These are phyloP conservation scores for Oehlia diaphana DNA, from an alignment of 192 early-diverging fungal genomes.

Conservation along the genomic window DNA sequence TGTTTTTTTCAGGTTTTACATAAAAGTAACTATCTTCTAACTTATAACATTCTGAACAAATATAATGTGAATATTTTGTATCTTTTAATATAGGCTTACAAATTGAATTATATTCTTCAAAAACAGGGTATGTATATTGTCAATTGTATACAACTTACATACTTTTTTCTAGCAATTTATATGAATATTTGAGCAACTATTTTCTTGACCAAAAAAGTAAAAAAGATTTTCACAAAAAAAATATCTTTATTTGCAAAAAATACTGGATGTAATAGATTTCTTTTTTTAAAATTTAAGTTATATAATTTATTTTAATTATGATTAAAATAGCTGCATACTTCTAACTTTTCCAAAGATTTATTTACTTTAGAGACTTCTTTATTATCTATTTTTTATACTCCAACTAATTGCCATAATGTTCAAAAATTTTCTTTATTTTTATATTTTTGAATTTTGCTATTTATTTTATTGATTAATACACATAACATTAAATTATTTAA, in stretches of 20 bases:
- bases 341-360: not conserved
- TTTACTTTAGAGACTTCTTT: not conserved
- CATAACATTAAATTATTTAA: not conserved
- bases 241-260: not conserved
- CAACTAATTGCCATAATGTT: not conserved
- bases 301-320: not conserved
- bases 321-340: not conserved
- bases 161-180: not conserved
- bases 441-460: not conserved
- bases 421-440: not conserved
- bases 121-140: not conserved
- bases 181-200: not conserved
- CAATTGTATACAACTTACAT: not conserved
- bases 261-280: not conserved
- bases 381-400: not conserved
- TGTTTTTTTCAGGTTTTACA: too few species aligned
- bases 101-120: not conserved
- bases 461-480: not conserved
- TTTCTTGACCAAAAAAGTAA: not conserved
- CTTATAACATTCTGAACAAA: constrained; percentile 4
- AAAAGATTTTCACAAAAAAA: not conserved
- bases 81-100: not conserved
- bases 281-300: not conserved
- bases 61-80: not conserved
- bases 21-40: too few species aligned